Conservation (phyloP, 1,284 basidiomycete species). For the Ceratobasidium papillatum region DNA sequence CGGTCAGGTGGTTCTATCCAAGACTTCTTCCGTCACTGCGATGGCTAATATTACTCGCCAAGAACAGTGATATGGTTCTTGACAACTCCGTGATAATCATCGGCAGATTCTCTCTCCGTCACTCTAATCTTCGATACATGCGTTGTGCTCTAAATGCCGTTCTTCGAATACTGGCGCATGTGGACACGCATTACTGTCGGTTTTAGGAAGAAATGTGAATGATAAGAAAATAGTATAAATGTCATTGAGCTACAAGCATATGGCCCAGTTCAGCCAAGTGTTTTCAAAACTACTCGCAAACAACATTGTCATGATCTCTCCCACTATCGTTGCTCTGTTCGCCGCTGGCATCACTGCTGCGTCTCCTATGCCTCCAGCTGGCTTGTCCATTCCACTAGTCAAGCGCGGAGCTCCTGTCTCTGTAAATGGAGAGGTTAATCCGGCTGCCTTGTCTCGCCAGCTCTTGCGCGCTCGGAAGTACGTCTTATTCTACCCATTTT, state of each 20-base stretch:
- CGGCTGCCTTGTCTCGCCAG: conserved; percentile 3
- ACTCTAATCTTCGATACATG: background rate
- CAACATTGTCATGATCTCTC: background rate
- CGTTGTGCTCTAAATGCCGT: background rate
- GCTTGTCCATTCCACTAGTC: background rate
- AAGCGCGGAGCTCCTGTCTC: background rate
- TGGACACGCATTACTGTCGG: background rate
- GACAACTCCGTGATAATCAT: background rate
- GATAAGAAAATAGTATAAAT: background rate
- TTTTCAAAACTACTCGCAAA: background rate
- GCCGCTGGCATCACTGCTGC: background rate
- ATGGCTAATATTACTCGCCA: background rate
- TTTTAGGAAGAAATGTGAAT: background rate
- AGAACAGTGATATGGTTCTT: background rate
- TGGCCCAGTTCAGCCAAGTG: background rate
- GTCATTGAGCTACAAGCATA: background rate
- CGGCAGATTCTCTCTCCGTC: background rate
- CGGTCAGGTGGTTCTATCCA: background rate
- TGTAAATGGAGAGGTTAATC: background rate
- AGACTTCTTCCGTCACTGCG: background rate
- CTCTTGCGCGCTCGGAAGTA: background rate
- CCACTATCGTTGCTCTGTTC: background rate
- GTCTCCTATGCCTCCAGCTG: conserved; percentile 1
- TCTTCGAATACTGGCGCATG: background rate
- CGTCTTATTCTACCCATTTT: no score